phyloP scores from a whole-genome alignment of 2,329 filamentous ascomycete species.

The Colletotrichum siamense region DNA sequence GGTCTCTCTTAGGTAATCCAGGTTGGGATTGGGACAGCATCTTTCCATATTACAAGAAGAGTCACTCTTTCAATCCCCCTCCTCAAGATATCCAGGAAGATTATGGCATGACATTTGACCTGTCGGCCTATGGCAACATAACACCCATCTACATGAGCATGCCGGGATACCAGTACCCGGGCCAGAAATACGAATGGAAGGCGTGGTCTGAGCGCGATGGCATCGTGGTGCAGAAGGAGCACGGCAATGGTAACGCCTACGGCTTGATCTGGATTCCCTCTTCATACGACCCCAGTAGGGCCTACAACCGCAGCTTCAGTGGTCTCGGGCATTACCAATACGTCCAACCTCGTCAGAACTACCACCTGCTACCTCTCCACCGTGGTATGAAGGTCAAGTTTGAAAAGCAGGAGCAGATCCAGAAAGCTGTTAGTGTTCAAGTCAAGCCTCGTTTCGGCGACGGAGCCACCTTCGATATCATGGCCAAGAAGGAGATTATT shows the following conservation, averaged over 20 bases:
- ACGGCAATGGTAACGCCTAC: background rate
- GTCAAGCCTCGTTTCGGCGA: background rate
- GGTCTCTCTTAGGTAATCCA: background rate
- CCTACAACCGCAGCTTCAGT: background rate
- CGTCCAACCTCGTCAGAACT: background rate
- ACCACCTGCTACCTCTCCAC: background rate
- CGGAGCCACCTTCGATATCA: background rate
- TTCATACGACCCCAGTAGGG: background rate
- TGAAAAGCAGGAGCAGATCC: background rate
- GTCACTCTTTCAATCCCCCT: background rate
- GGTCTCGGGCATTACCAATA: background rate
- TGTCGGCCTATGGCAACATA: background rate
- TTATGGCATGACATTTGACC: background rate
- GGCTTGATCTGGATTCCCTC: background rate
- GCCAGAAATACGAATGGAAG: background rate
- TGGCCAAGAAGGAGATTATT: background rate
- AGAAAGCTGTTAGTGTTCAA: background rate
- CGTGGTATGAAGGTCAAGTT: background rate
- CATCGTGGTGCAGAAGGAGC: background rate
- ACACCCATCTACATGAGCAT: background rate
- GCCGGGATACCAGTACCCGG: background rate
- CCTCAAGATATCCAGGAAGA: background rate
- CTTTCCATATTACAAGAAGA: background rate
- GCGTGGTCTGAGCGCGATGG: background rate
- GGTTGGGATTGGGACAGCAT: background rate